These are phyloP conservation scores for Neurospora sublineolata DNA, from an alignment of 495 filamentous ascomycete genomes.

Conservation along the genomic window DNA sequence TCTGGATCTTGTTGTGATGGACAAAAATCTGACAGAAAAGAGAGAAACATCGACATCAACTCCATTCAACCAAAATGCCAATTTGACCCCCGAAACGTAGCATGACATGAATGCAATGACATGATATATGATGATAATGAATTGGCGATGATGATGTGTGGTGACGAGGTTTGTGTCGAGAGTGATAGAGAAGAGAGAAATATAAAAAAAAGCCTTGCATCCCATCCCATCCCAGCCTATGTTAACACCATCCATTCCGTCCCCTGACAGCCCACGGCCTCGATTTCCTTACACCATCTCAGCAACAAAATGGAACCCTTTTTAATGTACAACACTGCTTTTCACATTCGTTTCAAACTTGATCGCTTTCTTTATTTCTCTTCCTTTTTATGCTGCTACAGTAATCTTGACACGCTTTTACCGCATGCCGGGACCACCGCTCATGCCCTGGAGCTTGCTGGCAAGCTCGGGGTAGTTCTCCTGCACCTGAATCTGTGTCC, in stretches of 20 bases:
- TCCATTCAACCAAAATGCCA: background rate
- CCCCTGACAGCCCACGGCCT: background rate
- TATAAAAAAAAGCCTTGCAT: background rate
- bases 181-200: background rate
- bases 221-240: background rate
- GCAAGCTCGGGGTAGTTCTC: slow-evolving; percentile 96
- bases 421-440: slow-evolving; percentile 18
- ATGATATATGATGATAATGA: background rate
- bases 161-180: background rate
- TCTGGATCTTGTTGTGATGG: too few relatives aligned
- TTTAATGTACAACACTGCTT: background rate
- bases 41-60: background rate
- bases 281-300: background rate
- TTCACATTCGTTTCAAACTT: background rate
- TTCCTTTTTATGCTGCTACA: background rate
- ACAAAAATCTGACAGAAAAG: too few relatives aligned
- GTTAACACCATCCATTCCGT: background rate
- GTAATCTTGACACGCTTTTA: slow-evolving; percentile 6
- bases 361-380: background rate
- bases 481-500: slow-evolving; percentile 94
- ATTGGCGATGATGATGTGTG: background rate
- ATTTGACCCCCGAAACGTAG: background rate
- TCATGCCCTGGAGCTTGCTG: slow-evolving; percentile 66
- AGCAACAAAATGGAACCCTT: background rate
- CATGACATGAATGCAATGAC: background rate